Conservation (phyloP, 768 basidiomycete genomes). For the Termitomyces sp. region DNA sequence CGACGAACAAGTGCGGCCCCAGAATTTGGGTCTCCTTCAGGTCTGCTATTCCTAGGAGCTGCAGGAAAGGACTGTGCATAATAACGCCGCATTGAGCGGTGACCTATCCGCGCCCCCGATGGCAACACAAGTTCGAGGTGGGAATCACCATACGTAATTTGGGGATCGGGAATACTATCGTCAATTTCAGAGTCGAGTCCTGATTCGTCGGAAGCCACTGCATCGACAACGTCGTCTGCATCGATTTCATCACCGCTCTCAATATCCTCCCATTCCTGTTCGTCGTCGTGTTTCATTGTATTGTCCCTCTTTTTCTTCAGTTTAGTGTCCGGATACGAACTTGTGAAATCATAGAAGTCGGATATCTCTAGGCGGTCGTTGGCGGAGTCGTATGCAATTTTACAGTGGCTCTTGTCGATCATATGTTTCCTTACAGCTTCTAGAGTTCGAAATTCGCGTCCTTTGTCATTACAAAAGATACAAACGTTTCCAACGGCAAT, state of each 20-base stretch:
- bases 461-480: conserved; percentile 82
- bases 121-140: conserved; percentile 88
- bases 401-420: conserved; percentile 95
- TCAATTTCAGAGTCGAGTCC: conserved; percentile 34
- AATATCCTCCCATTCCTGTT: conserved; percentile 33
- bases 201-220: conserved; percentile 30
- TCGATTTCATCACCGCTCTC: conserved; percentile 42
- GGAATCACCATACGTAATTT: conserved; percentile 76
- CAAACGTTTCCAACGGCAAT: conserved; percentile 92
- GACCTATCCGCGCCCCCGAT: conserved; percentile 89
- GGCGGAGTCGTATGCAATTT: conserved; percentile 86
- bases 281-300: conserved; percentile 18
- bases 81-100: conserved; percentile 82
- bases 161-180: conserved; percentile 45
- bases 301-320: conserved; percentile 22
- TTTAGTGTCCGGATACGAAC: conserved; percentile 64
- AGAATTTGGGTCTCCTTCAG: conserved; percentile 59
- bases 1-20: conserved; percentile 75
- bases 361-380: conserved; percentile 81
- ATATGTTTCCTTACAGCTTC: conserved; percentile 95
- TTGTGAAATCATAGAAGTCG: conserved; percentile 90
- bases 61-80: conserved; percentile 78
- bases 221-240: conserved; percentile 43
- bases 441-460: conserved; percentile 77
- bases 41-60: conserved; percentile 34